Evolutionary conservation across 2,329 filamentous ascomycete genomes (phyloP).

Genomic region (Ophiosphaerella herpotricha): DNA sequence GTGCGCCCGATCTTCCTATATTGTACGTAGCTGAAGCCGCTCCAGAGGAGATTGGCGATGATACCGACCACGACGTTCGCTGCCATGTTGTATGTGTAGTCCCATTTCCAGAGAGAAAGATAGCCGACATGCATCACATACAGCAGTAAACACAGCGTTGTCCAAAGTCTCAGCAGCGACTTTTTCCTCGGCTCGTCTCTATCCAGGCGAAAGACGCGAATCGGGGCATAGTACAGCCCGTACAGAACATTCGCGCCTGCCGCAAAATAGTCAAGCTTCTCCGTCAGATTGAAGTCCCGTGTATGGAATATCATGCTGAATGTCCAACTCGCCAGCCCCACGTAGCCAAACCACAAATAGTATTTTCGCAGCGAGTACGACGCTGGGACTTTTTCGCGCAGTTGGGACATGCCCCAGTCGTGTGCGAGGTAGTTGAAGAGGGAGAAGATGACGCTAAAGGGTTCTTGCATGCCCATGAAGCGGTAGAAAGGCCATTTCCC

Average conservation of each 20-base stretch:
- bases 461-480: conserved; percentile 91
- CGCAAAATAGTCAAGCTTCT: conserved; percentile 95
- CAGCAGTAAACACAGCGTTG: conserved; percentile 68
- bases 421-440: conserved; percentile 90
- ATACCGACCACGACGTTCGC: conserved; percentile 86
- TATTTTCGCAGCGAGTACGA: conserved; percentile 78
- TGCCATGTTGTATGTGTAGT: conserved; percentile 98
- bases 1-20: conserved; percentile 72
- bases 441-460: conserved; percentile 90
- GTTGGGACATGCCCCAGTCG: conserved; percentile 71
- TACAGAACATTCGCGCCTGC: conserved; percentile 90
- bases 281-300: conserved; percentile 80
- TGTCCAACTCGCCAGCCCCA: conserved; percentile 82
- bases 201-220: conserved; percentile 85
- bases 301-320: conserved; percentile 93
- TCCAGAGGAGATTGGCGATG: conserved; percentile 83
- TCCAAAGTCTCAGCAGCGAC: conserved; percentile 73
- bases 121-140: conserved; percentile 82
- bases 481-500: conserved; percentile 98
- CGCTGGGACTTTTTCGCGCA: conserved; percentile 71
- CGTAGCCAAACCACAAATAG: conserved; percentile 78
- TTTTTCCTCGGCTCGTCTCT: conserved; percentile 54
- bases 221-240: conserved; percentile 81
- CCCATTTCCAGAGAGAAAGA: conserved; percentile 83
- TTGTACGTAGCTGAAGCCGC: conserved; percentile 74